Evolutionary conservation across 2,329 filamentous ascomycete species (phyloP).

Genomic region (Penicillium sp.): DNA sequence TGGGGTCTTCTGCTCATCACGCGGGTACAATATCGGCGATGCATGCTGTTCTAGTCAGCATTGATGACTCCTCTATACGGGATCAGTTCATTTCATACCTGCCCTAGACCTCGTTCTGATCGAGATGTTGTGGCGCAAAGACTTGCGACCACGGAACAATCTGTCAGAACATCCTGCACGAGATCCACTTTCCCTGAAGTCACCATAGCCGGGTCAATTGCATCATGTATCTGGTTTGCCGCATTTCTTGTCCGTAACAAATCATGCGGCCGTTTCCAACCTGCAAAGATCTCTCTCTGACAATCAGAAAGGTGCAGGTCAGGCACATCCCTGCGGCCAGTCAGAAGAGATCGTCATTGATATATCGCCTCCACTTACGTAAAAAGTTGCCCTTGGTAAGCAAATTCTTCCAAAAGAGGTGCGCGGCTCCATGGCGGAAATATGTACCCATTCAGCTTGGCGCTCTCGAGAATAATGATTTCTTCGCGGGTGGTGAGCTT

Average conservation of each 20-base stretch:
- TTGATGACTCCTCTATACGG: neutral
- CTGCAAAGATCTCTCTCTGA: constrained; percentile 73
- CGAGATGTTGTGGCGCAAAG: constrained; percentile 77
- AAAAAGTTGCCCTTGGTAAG: constrained; percentile 55
- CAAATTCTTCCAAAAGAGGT: constrained; percentile 63
- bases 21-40: constrained; percentile 72
- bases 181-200: constrained; percentile 67
- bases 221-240: constrained; percentile 20
- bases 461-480: constrained; percentile 72
- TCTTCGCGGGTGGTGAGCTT: constrained; percentile 68
- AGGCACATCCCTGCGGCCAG: constrained; percentile 60
- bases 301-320: constrained; percentile 70
- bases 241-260: constrained; percentile 52
- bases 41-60: constrained; percentile 57
- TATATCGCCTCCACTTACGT: constrained; percentile 52
- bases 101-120: constrained; percentile 65
- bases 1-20: constrained; percentile 61
- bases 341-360: constrained; percentile 23
- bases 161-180: constrained; percentile 91
- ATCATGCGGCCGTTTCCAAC: constrained; percentile 77
- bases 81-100: constrained; percentile 50
- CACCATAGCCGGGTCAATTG: constrained; percentile 54
- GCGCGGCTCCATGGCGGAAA: constrained; percentile 81
- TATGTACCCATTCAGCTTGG: constrained; percentile 74
- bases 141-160: constrained; percentile 96